Percentiles rank a stretch among this genome's conserved stretches.
Evolutionary conservation across 2,329 filamentous ascomycete genomes (phyloP).

Genomic region (Aspergillus costaricaensis): DNA sequence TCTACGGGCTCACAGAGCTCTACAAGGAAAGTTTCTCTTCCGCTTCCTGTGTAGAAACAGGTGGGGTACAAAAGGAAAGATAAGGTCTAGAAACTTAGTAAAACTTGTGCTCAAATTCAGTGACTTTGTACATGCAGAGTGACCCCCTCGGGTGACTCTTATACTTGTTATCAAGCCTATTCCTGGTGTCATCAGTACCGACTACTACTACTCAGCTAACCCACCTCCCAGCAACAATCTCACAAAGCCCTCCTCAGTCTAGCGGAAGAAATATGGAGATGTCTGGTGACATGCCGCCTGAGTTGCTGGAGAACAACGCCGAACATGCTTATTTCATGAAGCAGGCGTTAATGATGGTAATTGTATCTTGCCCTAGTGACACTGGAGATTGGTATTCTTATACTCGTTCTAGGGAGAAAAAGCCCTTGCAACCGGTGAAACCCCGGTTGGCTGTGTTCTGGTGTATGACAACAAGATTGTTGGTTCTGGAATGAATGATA

Average conservation of each 20-base stretch:
- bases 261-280: background rate
- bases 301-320: slow-evolving; percentile 20
- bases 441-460: slow-evolving; percentile 93
- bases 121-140: background rate
- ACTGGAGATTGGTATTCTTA: slow-evolving; percentile 10
- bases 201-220: background rate
- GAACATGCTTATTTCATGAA: slow-evolving; percentile 70
- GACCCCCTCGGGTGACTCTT: background rate
- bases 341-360: slow-evolving; percentile 82
- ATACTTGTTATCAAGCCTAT: background rate
- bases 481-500: slow-evolving; percentile 93
- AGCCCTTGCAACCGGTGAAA: slow-evolving; percentile 83
- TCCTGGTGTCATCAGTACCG: background rate
- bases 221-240: background rate
- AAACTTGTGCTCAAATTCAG: too few relatives aligned
- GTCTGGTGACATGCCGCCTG: background rate
- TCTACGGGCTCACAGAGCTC: too few relatives aligned
- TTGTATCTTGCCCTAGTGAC: slow-evolving; percentile 5
- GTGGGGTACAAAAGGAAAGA: too few relatives aligned
- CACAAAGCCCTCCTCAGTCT: background rate
- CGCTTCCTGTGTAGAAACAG: background rate
- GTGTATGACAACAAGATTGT: slow-evolving; percentile 79
- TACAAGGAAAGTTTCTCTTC: background rate
- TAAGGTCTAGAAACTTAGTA: too few relatives aligned
- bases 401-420: slow-evolving; percentile 68